Evolutionary conservation across 257 asterid species (phyloP).

Genomic region (Solanum lycopersicoides): DNA sequence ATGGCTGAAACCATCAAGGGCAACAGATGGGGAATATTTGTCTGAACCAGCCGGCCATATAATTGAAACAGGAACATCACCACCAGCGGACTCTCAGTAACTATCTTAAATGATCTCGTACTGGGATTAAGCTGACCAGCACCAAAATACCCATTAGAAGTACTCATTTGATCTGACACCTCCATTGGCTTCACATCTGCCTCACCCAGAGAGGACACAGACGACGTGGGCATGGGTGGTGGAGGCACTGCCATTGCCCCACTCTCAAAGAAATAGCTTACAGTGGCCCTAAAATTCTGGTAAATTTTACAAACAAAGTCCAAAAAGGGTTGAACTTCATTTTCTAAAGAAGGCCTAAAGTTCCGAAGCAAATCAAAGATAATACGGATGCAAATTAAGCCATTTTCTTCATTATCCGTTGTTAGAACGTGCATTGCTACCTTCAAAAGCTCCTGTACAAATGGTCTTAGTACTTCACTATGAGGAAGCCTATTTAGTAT

Average conservation of each 20-base stretch:
- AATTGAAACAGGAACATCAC: constrained; percentile 97
- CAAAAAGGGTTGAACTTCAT: constrained; percentile 96
- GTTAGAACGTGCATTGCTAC: constrained; percentile 97
- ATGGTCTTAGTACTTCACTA: constrained; percentile 93
- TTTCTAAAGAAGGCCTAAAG: constrained; percentile 83
- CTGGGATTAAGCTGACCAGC: constrained; percentile 96
- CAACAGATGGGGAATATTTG: constrained; percentile 84
- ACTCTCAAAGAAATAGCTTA: constrained; percentile 84
- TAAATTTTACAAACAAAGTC: constrained; percentile 97
- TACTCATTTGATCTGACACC: constrained; percentile 63
- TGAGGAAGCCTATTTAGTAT: constrained; percentile 97
- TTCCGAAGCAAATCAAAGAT: constrained; percentile 95
- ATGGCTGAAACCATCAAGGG: constrained; percentile 96
- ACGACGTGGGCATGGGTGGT: constrained; percentile 41
- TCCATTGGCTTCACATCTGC: constrained; percentile 85
- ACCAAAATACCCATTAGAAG: constrained; percentile 44
- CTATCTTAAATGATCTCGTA: constrained; percentile 91
- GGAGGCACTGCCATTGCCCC: constrained; percentile 85
- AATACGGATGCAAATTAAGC: constrained; percentile 87
- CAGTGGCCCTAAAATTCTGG: constrained; percentile 88
- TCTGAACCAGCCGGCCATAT: constrained; percentile 94
- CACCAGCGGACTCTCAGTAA: constrained; percentile 96
- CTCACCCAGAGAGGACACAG: constrained; percentile 62
- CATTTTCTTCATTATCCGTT: constrained; percentile 89
- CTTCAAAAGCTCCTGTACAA: constrained; percentile 89